Evolutionary conservation across 78 protist species (phyloP).

Genomic region (Pigoraptor vietnamica): DNA sequence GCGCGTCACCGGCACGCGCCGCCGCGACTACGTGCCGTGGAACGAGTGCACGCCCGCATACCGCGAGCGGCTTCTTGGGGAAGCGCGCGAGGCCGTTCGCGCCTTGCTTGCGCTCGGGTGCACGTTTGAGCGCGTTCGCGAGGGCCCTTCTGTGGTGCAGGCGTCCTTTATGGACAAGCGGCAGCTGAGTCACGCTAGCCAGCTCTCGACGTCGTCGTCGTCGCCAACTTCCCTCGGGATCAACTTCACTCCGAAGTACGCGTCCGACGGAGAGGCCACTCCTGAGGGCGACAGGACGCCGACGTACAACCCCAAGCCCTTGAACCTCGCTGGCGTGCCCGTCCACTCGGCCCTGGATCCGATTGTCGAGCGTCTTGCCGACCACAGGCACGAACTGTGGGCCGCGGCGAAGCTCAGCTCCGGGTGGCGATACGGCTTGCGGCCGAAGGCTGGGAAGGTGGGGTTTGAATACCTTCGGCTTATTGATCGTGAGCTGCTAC

Average conservation of each 20-base stretch:
- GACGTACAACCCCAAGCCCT: not conserved
- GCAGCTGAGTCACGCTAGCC: not conserved
- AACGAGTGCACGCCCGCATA: not conserved
- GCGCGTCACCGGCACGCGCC: not conserved
- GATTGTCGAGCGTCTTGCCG: not conserved
- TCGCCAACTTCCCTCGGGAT: not conserved
- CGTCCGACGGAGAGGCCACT: not conserved
- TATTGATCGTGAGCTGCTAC: not conserved
- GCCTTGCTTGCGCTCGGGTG: not conserved
- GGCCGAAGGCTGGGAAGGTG: not conserved
- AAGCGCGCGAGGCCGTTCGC: not conserved
- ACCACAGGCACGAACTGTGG: slow-evolving; percentile 1
- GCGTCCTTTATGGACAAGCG: not conserved
- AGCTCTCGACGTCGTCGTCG: not conserved
- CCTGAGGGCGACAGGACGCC: not conserved
- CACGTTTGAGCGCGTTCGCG: not conserved
- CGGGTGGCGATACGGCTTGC: not conserved
- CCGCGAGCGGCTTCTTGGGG: not conserved
- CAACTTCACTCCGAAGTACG: not conserved
- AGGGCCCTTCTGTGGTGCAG: not conserved
- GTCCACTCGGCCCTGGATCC: not conserved
- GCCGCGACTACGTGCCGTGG: not conserved
- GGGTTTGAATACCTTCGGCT: too few relatives aligned
- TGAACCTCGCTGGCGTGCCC: not conserved
- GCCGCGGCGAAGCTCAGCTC: not conserved